phyloP scores from a whole-genome alignment of 1,284 basidiomycete species.

The Flammula alnicola region DNA sequence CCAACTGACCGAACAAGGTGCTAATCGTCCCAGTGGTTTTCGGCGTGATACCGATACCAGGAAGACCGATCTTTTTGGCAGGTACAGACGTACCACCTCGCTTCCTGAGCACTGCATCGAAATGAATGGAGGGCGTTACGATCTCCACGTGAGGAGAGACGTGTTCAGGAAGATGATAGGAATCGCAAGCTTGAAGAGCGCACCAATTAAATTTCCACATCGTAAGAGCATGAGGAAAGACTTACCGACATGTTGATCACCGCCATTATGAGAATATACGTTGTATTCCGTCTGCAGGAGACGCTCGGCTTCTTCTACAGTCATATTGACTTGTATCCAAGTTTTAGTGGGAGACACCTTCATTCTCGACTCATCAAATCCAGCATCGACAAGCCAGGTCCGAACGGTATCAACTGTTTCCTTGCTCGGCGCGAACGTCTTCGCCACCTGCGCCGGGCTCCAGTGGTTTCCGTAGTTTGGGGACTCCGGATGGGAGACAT shows the following conservation, averaged over 20 bases:
- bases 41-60: conserved; percentile 35
- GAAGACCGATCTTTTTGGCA: conserved; percentile 32
- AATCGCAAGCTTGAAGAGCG: conserved; percentile 39
- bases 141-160: conserved; percentile 51
- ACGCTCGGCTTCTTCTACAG: conserved; percentile 47
- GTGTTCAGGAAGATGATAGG: conserved; percentile 50
- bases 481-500: conserved; percentile 48
- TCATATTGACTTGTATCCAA: conserved; percentile 51
- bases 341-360: conserved; percentile 37
- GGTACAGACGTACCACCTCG: conserved; percentile 23
- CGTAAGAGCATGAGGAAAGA: background rate
- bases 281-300: conserved; percentile 51
- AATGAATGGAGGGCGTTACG: conserved; percentile 53
- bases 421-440: conserved; percentile 35
- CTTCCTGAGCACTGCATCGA: conserved; percentile 38
- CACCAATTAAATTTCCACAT: too few species aligned
- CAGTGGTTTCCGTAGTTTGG: conserved; percentile 39
- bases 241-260: conserved; percentile 41
- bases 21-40: conserved; percentile 30
- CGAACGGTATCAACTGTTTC: conserved; percentile 43
- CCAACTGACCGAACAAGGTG: conserved; percentile 29
- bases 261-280: conserved; percentile 44
- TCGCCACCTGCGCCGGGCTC: conserved; percentile 31
- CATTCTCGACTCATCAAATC: conserved; percentile 38
- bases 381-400: conserved; percentile 43